These are phyloP conservation scores for Podila clonocystis DNA, from an alignment of 192 early-diverging fungal species.

Conservation along the genomic window DNA sequence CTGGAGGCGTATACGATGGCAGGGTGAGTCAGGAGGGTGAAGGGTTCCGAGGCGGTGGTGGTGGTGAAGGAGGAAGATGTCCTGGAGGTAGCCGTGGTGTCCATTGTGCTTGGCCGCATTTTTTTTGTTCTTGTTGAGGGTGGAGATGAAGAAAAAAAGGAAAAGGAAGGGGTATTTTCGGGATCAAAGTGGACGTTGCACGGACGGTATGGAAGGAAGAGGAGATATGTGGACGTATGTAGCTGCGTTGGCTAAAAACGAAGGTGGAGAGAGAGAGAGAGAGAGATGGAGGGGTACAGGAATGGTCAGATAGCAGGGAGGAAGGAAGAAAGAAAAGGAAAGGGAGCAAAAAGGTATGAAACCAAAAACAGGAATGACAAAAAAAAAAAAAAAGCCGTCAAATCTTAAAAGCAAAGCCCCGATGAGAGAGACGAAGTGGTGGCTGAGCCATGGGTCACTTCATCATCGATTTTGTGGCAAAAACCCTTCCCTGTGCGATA, in stretches of 20 bases:
- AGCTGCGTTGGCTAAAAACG: too few species aligned
- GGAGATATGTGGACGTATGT: too few species aligned
- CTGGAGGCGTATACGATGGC: conserved; percentile 35
- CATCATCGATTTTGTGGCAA: not conserved
- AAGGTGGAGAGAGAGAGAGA: not conserved
- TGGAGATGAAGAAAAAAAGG: not conserved
- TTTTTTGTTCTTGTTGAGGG: conserved; percentile 14
- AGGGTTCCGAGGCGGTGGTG: conserved; percentile 9
- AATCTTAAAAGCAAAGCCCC: not conserved
- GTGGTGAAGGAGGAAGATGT: conserved; percentile 28
- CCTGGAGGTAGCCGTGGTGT: conserved; percentile 22
- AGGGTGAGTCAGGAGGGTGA: conserved; percentile 20
- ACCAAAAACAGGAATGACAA: not conserved
- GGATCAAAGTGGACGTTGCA: not conserved
- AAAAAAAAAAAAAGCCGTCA: not conserved
- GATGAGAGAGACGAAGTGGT: not conserved
- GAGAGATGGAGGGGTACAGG: not conserved
- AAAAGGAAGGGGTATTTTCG: conserved; percentile 11
- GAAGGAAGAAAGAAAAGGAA: not conserved
- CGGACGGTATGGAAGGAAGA: not conserved
- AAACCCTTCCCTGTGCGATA: too few species aligned
- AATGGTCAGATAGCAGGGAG: not conserved
- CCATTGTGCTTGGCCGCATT: conserved; percentile 18
- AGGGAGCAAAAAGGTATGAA: not conserved
- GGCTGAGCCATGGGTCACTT: not conserved